Base-by-base conservation (phyloP, 2,329 filamentous ascomycete species). In the Sclerotinia minor region DNA sequence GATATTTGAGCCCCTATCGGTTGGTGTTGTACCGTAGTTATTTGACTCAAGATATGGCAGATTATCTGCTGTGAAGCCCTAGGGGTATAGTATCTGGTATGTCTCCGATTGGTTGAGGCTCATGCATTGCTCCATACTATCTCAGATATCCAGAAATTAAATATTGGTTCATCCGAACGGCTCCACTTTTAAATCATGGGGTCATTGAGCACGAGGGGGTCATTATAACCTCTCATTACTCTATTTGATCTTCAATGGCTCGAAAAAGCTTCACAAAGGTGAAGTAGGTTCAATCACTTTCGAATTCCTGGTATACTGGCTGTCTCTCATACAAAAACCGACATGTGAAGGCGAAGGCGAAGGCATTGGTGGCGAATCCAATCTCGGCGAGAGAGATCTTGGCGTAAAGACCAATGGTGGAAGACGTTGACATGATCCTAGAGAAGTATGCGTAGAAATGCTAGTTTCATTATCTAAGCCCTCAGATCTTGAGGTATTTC, bases 231-330 rank as follows among this genome's bases (percentile, higher is more conserved):
- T 55, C 29, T 5, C 8, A 55, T 55, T 3, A 1, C 8, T 24
- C 35, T 7, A 2, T 2, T 24, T 38, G 6, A 7, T 15, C 38
- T 11, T 17, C 15, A 17, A 24, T 7, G 11, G n/a, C 17, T 57
- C 21, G 7, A 41, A 41, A 5, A 0, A 24, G 54, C 32, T 41
- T 57, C n/a, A 57, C 8, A 57, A 6, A 57, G 54, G 54, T 3
- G 32, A 41, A 17, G 21, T 8, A 6, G 32, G 32, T 9, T n/a
- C n/a, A 35, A 57, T 4, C 6, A 24, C 32, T n/a, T 24, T 57
- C 13, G 54, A 57, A 57, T 57, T 19, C 32, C 54, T 38, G 15
- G 24, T 41, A 15, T 57, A 57, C 21, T 57, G 54, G n/a, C 54
- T 57, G 3, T 57, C 54, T 15, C 54, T 38, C 54, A 57, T 57